Evolutionary conservation across 495 filamentous ascomycete species (phyloP).

Genomic region (Extremus antarcticus): DNA sequence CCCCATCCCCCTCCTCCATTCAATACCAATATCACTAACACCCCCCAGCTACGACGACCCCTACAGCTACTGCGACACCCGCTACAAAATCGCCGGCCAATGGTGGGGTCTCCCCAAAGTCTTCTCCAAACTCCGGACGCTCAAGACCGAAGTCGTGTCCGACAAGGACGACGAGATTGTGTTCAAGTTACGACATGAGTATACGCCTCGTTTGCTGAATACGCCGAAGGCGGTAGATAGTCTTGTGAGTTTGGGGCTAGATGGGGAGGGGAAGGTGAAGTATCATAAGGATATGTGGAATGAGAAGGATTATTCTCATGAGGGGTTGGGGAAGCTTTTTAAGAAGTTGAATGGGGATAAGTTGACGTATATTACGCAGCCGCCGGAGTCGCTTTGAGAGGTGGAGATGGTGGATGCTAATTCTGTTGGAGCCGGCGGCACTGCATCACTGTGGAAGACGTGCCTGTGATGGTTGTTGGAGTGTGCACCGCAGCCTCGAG

Average conservation of each 20-base stretch:
- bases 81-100: slow-evolving; percentile 41
- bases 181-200: slow-evolving; percentile 39
- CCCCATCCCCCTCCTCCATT: background rate
- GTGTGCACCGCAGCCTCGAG: no score
- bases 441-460: no score
- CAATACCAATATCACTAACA: background rate
- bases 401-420: no score
- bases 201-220: slow-evolving; percentile 31
- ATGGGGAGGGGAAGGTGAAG: slow-evolving; percentile 35
- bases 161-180: slow-evolving; percentile 27
- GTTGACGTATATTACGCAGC: slow-evolving; percentile 22
- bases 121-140: slow-evolving; percentile 31
- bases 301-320: slow-evolving; percentile 41
- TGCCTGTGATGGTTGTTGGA: no score
- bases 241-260: slow-evolving; percentile 33
- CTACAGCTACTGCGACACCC: slow-evolving; percentile 40
- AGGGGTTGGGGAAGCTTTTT: slow-evolving; percentile 37
- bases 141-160: slow-evolving; percentile 34
- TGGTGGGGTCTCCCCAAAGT: slow-evolving; percentile 41
- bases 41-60: slow-evolving; percentile 35
- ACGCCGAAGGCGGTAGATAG: slow-evolving; percentile 32
- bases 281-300: slow-evolving; percentile 47
- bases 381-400: background rate
- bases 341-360: slow-evolving; percentile 42
- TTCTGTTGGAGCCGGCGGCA: no score